Evolutionary conservation across 1,284 basidiomycete genomes (phyloP), one percentile per base, ranked within the genome.

Genomic region (Exobasidium cylindrosporum): DNA sequence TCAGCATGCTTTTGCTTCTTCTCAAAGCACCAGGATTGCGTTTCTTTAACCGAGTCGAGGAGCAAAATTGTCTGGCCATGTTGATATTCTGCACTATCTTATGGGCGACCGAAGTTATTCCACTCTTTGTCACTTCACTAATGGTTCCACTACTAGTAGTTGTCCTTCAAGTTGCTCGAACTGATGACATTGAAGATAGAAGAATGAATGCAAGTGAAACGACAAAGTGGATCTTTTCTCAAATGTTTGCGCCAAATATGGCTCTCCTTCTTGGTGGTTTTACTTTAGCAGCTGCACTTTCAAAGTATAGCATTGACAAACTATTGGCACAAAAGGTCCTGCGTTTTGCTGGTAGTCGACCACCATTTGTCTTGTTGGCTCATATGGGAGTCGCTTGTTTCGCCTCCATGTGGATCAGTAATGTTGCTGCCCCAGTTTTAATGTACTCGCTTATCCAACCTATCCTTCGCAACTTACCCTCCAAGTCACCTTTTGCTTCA

Each of bases 401-500:
- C 78, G 93, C 95, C 1, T 92, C 90, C 80, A 99, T 97, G 96
- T 98, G 94, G 96, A 97, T 98, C 74, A 89, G 90, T 79, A 97
- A 99, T 77, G 95, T 98, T 14, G 95, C 95, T 0, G 95, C 95
- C 5, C 96, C 96, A 13, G 97, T 95, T 0, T 84, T 98, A 13
- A 97, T 94, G 83, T 98, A 97, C 80, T 93, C 93, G n/a, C 84
- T 98, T 62, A 94, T 97, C 79, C 78, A 97, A 89, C 96, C 95
- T 14, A 97, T 97, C 72, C 85, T 97, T 30, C 86, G 94, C 65
- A 96, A 90, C 29, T 84, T 99, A 2, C 93, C 95, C 13, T 87
- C 89, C 1, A 90, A 88, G 71, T 89, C 93, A 2, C 82, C 88
- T 2, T 97, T 97, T 80, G 91, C 88, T 0, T 91, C 91, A 53